A percentile compares a stretch with the other conserved stretches of the same genome.
phyloP scores from a whole-genome alignment of 148 eudicot genomes.

The Agrostemma githago region DNA sequence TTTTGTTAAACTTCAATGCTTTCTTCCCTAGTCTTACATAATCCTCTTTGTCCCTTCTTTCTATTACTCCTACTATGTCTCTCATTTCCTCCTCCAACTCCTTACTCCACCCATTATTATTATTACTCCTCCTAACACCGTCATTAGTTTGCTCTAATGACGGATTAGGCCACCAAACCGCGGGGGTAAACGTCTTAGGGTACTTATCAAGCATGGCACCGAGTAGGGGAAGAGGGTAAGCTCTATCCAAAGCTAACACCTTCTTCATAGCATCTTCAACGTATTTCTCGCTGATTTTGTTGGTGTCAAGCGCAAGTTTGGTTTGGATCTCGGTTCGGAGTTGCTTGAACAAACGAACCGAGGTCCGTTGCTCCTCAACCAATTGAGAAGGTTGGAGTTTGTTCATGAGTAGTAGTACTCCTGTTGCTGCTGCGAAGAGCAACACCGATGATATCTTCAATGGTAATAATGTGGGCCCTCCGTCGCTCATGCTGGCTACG shows the following conservation, averaged over 20 bases:
- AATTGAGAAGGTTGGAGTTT: conserved; percentile 76
- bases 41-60: conserved; percentile 45
- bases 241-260: conserved; percentile 50
- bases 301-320: conserved; percentile 16
- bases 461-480: not conserved
- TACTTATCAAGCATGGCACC: conserved; percentile 66
- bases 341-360: conserved; percentile 48
- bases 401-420: conserved; percentile 50
- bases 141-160: not conserved
- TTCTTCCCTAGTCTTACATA: conserved; percentile 53
- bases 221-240: conserved; percentile 58
- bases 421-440: conserved; percentile 47
- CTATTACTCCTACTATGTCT: conserved; percentile 33
- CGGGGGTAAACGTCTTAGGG: conserved; percentile 40
- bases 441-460: conserved; percentile 44
- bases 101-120: conserved; percentile 45
- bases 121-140: not conserved
- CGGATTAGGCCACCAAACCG: conserved; percentile 48
- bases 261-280: conserved; percentile 42
- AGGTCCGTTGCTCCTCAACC: conserved; percentile 63
- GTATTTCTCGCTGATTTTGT: conserved; percentile 18
- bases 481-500: conserved; percentile 20
- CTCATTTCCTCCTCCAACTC: conserved; percentile 51
- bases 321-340: conserved; percentile 37
- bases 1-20: conserved; percentile 56